Conservation (phyloP, 768 basidiomycete genomes). For the Auricularia heimuer region DNA sequence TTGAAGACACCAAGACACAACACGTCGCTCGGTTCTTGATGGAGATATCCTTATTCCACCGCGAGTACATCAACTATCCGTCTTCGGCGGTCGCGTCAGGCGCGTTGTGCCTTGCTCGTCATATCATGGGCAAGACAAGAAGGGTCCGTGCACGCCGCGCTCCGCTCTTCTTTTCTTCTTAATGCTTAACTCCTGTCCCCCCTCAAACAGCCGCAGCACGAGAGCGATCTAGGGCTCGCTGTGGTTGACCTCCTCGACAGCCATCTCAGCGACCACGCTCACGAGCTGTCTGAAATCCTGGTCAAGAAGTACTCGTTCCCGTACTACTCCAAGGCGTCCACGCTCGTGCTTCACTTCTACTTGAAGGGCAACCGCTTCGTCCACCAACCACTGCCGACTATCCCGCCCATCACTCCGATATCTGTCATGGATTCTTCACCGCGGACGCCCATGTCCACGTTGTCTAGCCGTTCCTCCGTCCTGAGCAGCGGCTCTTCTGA, state of each 20-base stretch:
- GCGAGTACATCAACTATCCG: constrained; percentile 81
- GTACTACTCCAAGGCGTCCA: constrained; percentile 94
- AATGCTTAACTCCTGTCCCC: neutral
- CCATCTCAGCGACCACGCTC: constrained; percentile 78
- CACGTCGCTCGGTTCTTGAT: constrained; percentile 96
- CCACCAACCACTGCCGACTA: constrained; percentile 31
- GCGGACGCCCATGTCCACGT: constrained; percentile 20
- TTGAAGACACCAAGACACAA: constrained; percentile 85
- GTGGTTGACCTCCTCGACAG: constrained; percentile 80
- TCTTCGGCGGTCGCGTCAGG: constrained; percentile 87
- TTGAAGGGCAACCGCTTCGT: constrained; percentile 74
- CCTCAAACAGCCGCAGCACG: constrained; percentile 41
- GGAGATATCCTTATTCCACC: constrained; percentile 98
- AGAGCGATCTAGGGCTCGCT: constrained; percentile 73
- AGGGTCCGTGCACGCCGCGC: constrained; percentile 35
- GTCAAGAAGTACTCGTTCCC: constrained; percentile 97
- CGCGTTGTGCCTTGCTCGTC: constrained; percentile 79
- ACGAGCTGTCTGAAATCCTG: constrained; percentile 89
- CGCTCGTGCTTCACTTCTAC: constrained; percentile 88
- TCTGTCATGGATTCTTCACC: constrained; percentile 18
- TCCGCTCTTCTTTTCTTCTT: neutral
- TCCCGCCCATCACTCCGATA: constrained; percentile 58
- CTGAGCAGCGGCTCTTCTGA: constrained; percentile 54
- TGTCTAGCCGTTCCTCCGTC: constrained; percentile 36
- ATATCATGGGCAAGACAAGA: constrained; percentile 72